A percentile compares a stretch with the other conserved stretches of the same genome.
phyloP scores from a whole-genome alignment of 441 rosid genomes.

The Viola pubescens region DNA sequence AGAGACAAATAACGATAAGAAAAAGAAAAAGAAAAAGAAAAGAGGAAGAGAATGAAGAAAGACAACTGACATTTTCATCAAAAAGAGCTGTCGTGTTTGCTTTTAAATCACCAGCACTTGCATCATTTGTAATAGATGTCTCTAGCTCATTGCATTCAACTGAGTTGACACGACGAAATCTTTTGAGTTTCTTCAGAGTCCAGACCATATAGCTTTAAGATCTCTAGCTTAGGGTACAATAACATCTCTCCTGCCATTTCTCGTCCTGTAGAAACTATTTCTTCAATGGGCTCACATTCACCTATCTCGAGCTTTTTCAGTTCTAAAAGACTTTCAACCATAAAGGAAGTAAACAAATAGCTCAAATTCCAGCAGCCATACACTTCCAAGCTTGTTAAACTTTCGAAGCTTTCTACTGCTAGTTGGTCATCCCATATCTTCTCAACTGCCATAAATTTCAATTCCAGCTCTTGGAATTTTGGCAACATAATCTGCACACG shows the following conservation, averaged over 20 bases:
- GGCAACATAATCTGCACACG: background rate
- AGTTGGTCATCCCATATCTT: background rate
- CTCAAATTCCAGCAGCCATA: background rate
- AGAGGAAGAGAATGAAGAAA: too few relatives aligned
- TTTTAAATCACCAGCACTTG: background rate
- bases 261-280: conserved; percentile 1
- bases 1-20: background rate
- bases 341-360: conserved; percentile 2
- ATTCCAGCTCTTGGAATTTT: background rate
- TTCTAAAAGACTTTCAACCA: conserved; percentile 8
- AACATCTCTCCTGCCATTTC: background rate
- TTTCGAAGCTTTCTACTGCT: background rate
- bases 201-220: conserved; percentile 6
- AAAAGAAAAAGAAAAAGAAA: background rate
- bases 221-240: background rate
- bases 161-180: conserved; percentile 10
- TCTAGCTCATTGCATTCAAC: conserved; percentile 8
- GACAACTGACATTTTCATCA: conserved; percentile 13
- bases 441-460: background rate
- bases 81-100: conserved; percentile 4
- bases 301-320: conserved; percentile 13
- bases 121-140: background rate
- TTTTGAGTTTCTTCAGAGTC: conserved; percentile 14
- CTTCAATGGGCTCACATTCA: background rate
- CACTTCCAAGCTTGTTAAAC: background rate